Base-by-base conservation (phyloP, 2,329 filamentous ascomycete genomes). In the Hymenoscyphus albidus region DNA sequence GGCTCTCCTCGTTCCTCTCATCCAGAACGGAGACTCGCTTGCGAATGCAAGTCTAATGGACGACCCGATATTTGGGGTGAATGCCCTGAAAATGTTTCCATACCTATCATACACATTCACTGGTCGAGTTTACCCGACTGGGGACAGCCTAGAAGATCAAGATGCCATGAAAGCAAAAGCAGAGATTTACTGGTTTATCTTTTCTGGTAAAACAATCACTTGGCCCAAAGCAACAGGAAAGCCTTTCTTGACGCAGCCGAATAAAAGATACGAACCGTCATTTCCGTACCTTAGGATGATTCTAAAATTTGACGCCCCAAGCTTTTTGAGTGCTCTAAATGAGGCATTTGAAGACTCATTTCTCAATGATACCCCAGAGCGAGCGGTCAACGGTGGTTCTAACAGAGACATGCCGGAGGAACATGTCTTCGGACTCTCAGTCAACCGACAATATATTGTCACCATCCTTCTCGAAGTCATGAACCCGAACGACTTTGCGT, bases 291-390 rank as follows among this genome's bases (percentile, higher is more conserved):
- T 99, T 16, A 86, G 90, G 54, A 84, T 92, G 70, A 88, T 99
- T 58, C 83, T 99, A 57, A 88, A 91, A 67, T 97, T 96, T 70
- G 93, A 98, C 76, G 88, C 93, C 0, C 87, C 93, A 1, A 97
- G 92, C 76, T 96, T 98, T 71, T 84, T 99, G 79, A 98, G 93
- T 75, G 92, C 94, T 71, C 80, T 99, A 51, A 99, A 99, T 70
- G 96, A 99, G 77, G 95, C 94, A 0, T 99, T 99, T 71, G 95
- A 99, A 75, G 94, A 99, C 73, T 83, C 88, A 0, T 99, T 97
- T 71, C 80, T 99, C 63, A 99, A 99, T 71, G 91, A 93, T 68
- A 85, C 87, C 7, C 83, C 86, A 2, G 88, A 92, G 59, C 84
- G 84, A 68, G 80, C 83, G 35, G 79, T 81, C 62, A 88, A 84